Evolutionary conservation across 805 yeast genomes (phyloP).

Genomic region (Sugiyamaella qingdaonensis): DNA sequence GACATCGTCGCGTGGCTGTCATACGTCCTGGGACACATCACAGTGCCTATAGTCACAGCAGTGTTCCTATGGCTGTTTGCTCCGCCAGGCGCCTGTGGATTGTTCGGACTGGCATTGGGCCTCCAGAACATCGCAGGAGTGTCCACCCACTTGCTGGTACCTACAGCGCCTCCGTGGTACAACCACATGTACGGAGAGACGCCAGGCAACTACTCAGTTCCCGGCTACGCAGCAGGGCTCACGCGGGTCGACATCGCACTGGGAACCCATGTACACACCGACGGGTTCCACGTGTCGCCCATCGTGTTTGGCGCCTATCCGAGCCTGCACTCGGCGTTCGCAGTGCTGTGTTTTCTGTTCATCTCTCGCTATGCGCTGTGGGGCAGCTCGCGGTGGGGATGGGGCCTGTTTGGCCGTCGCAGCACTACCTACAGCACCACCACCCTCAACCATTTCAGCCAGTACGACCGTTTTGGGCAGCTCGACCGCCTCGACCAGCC

Average conservation of each 20-base stretch:
- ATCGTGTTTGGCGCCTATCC: slow-evolving; percentile 64
- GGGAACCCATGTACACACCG: slow-evolving; percentile 55
- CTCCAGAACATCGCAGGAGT: slow-evolving; percentile 58
- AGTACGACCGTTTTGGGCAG: too few relatives aligned
- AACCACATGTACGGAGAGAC: slow-evolving; percentile 57
- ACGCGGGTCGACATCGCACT: slow-evolving; percentile 59
- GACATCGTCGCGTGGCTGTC: slow-evolving; percentile 60
- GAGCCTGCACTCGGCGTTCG: slow-evolving; percentile 19
- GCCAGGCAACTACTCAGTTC: slow-evolving; percentile 55
- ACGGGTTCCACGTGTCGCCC: slow-evolving; percentile 63
- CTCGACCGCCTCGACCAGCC: too few relatives aligned
- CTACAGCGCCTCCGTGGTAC: slow-evolving; percentile 76
- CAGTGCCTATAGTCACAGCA: slow-evolving; percentile 57
- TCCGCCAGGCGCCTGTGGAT: slow-evolving; percentile 55
- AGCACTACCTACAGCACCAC: background rate
- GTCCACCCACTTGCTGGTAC: slow-evolving; percentile 55
- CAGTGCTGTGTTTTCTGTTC: slow-evolving; percentile 40
- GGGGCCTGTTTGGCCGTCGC: slow-evolving; percentile 5
- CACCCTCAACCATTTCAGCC: too few relatives aligned
- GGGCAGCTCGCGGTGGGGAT: slow-evolving; percentile 27
- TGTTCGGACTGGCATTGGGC: slow-evolving; percentile 54
- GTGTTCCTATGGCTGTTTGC: slow-evolving; percentile 63
- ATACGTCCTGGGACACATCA: slow-evolving; percentile 58
- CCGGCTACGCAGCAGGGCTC: slow-evolving; percentile 69
- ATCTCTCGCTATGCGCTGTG: slow-evolving; percentile 39